Evolutionary conservation across 306 rosid genomes (phyloP).

Genomic region (Trichosanthes truncata): DNA sequence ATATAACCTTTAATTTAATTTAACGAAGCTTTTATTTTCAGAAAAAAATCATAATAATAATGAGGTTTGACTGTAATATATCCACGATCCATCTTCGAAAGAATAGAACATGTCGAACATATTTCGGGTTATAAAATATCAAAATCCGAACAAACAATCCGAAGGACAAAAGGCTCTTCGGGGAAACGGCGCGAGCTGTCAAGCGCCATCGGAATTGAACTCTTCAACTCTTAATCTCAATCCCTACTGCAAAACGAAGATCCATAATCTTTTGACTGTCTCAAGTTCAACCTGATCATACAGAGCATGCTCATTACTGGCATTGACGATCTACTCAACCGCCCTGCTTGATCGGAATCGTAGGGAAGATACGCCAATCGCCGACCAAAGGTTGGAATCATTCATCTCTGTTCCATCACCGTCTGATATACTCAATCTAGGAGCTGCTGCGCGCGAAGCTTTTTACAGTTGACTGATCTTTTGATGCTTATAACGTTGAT

Average conservation of each 20-base stretch:
- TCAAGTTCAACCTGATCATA: background rate
- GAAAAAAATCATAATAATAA: too few species aligned
- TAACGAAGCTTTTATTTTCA: too few species aligned
- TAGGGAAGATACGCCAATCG: background rate
- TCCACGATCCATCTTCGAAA: too few species aligned
- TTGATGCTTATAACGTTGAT: background rate
- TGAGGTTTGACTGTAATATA: too few species aligned
- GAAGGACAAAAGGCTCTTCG: background rate
- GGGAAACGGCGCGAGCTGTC: background rate
- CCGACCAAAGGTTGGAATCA: background rate
- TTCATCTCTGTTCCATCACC: background rate
- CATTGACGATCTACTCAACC: slow-evolving; percentile 2
- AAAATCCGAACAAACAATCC: background rate
- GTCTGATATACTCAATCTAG: background rate
- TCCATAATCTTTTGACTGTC: background rate
- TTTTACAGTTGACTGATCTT: background rate
- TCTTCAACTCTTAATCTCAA: background rate
- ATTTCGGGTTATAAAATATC: slow-evolving; percentile 1
- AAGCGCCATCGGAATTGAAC: slow-evolving; percentile 5
- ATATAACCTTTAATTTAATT: too few species aligned
- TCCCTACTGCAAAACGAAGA: background rate
- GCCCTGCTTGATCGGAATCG: background rate
- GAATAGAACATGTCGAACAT: background rate
- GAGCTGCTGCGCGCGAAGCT: background rate
- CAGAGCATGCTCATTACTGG: background rate